Base-by-base conservation (phyloP, 352 stramenopile species). In the Phytopythium vexans region DNA sequence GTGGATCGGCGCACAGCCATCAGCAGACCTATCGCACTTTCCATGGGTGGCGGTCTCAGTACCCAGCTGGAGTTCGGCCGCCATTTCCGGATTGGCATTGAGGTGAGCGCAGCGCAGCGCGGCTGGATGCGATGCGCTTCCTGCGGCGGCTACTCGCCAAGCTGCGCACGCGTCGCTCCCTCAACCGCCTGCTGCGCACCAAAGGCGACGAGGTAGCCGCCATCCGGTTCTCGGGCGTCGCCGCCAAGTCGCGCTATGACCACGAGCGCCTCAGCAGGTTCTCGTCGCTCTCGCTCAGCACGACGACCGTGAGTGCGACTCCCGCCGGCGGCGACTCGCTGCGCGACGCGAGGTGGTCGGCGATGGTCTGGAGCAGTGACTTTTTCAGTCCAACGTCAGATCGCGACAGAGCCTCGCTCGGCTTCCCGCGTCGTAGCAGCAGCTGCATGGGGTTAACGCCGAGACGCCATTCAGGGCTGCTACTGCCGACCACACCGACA, bases 151-250 rank as follows among this genome's bases (percentile, higher is more conserved):
- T 51, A 0, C 8, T 51, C 6, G n/a, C 45, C n/a, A 32, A 34
- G 12, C 34, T 51, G 8, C 45, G 45, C 45, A 51, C 45, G 33
- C 45, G 45, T 32, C 11, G 45, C 32, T 51, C 32, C 45, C 45
- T 51, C 33, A 34, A 51, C 45, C 45, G 45, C 6, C 45, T 51
- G 32, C 32, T 51, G 34, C 45, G 45, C 33, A 51, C 45, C 34
- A 51, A 51, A 10, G 45, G 45, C 45, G 45, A 51, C 7, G 12
- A 51, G 10, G 32, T 51, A 8, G 45, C 32, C 15, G 45, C 45
- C n/a, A 51, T 51, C 15, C 45, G 45, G 3, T 10, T 51, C 32
- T 51, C 45, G 8, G 34, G 32, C 6, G 45, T 34, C 7, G n/a
- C 45, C 34, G 33, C 34, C 6, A 51, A 35, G n/a, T n/a, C 5